phyloP scores from a whole-genome alignment of 2,329 filamentous ascomycete genomes.

The Cercospora sp. region DNA sequence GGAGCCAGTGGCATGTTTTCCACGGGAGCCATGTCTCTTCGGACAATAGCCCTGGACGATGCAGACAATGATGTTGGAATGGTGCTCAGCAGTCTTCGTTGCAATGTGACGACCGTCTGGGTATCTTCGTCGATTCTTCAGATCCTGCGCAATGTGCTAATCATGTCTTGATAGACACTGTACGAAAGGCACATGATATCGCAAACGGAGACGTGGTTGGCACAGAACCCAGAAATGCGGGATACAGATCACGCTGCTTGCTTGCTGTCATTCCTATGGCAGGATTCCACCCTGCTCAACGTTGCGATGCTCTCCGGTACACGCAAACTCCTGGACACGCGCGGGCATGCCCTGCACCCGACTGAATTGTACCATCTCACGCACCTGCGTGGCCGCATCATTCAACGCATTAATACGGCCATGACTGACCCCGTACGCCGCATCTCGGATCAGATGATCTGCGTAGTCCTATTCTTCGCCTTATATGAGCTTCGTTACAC shows the following conservation, averaged over 20 bases:
- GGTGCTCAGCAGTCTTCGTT: conserved; percentile 7
- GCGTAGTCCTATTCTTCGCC: conserved; percentile 21
- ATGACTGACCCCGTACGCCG: conserved; percentile 18
- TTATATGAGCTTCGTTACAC: conserved; percentile 23
- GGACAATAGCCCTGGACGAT: conserved; percentile 17
- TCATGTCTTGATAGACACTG: neutral
- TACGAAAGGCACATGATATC: neutral
- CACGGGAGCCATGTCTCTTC: conserved; percentile 9
- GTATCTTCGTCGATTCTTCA: too few relatives aligned
- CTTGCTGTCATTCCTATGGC: conserved; percentile 7
- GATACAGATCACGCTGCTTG: neutral
- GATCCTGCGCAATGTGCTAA: too few relatives aligned
- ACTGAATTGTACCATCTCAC: conserved; percentile 7
- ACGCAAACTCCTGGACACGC: neutral
- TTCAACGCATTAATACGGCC: conserved; percentile 20
- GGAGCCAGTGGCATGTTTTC: too few relatives aligned
- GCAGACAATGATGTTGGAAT: conserved; percentile 13
- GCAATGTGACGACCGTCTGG: conserved; percentile 2
- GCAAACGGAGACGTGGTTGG: conserved; percentile 9
- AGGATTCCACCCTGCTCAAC: conserved; percentile 10
- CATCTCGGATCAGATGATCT: conserved; percentile 20
- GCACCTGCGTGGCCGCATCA: conserved; percentile 18
- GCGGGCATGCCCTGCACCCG: neutral
- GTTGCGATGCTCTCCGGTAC: conserved; percentile 14
- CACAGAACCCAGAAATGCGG: neutral